Evolutionary conservation across 495 filamentous ascomycete genomes (phyloP), one percentile per base, ranked within the genome.

Genomic region (Viridothelium virens): DNA sequence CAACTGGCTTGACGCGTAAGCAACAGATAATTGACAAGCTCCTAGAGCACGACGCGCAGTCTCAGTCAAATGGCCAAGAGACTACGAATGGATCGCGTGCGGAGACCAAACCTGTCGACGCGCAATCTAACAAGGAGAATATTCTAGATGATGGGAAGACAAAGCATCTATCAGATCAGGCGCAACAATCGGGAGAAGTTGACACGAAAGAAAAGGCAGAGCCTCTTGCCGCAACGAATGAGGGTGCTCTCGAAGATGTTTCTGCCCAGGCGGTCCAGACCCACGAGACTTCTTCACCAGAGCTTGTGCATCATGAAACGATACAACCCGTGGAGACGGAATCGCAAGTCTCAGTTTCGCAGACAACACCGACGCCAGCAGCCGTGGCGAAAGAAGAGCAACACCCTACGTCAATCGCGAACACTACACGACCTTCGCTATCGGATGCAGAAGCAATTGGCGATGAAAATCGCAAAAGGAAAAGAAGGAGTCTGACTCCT

Each of bases 1-100:
- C 71, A 10, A 76, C 76, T 0, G 76, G 76, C 39, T 69, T 78
- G n/a, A 74, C 74, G 61, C 67, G 73, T 34, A 78, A 78, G 63
- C 70, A 70, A 39, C 72, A 75, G 64, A 73, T 76, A 47, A 69
- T 78, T 25, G 75, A 78, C 38, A 75, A 73, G 64, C 69, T 78
- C 11, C 63, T 70, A 61, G 70, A 70, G 44, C 25, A 68, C 38
- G 76, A 77, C 63, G 48, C 61, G n/a, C 56, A 69, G 31, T 46
- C 7, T 11, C 64, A 66, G 48, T 63, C 36, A 10, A 65, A 38
- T 9, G 38, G 38, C 34, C 48, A 53, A 62, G 66, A 61, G 47
- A 4, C 44, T 41, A 56, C n/a, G 31, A 66, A 61, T 25, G 66
- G 31, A 18, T 44, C 61, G 31, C 50, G 46, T 31, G 33, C 62